Evolutionary conservation across 306 rosid species (phyloP), one percentile per base, ranked within the genome.

Genomic region (Pterocarpus macrocarpus): DNA sequence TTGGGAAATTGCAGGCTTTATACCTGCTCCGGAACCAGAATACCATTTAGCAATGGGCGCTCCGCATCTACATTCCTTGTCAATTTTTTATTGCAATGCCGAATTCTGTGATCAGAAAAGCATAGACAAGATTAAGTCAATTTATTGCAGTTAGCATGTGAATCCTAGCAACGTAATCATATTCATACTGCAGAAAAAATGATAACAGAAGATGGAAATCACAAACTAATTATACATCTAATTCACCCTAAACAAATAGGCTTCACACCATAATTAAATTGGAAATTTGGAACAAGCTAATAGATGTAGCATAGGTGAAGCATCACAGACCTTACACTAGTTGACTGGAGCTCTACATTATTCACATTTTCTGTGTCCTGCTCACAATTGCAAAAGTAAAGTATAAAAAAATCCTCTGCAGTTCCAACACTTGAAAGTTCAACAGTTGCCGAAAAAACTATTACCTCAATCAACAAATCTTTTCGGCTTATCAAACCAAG

Each of bases 401-500:
- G 4, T 68, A 49, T 4, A 50, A 61, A 63, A 10, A 68, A 22
- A 41, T 53, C 47, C 14, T 30, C 7, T 0, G n/a, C 56, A 56
- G 58, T 33, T 68, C 52, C 33, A 64, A 80, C 28, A 34, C 14
- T 49, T 32, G 68, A 81, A 77, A 30, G 17, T 5, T 47, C 12
- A 50, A 50, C 13, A 70, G 70, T 64, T n/a, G 61, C 11, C 7
- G 44, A 72, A 52, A 72, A 81, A 59, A 39, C 28, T 22, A 66
- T 71, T 86, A 93, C 99, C 99, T 91, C 98, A 39, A 95, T 90
- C 87, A 95, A 87, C 86, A 95, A 82, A 86, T 95, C 98, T 87
- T 89, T 87, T 63, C 99, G 85, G 67, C 98, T 95, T 44, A 95
- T 95, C 75, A 95, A 86, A 83, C 99, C 98, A 71, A 93, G 64